Evolutionary conservation across 2,329 filamentous ascomycete species (phyloP).

Genomic region (Phaeosphaeriaceae sp.): DNA sequence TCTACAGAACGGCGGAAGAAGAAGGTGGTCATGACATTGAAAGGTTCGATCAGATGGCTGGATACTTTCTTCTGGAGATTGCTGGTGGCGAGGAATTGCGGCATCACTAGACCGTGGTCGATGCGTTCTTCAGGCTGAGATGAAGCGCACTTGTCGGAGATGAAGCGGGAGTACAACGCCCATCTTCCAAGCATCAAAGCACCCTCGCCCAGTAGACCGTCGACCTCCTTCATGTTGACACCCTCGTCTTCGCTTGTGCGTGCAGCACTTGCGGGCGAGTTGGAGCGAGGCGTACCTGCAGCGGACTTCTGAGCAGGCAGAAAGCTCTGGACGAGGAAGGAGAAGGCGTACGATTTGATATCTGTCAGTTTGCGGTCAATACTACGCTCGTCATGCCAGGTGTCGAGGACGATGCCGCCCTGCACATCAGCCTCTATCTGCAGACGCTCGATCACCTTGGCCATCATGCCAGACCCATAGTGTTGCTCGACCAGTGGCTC

Average conservation of each 20-base stretch:
- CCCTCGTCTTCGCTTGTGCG: conserved; percentile 84
- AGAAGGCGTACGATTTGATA: conserved; percentile 97
- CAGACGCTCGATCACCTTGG: conserved; percentile 87
- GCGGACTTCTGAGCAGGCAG: conserved; percentile 71
- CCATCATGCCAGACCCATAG: conserved; percentile 93
- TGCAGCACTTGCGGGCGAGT: conserved; percentile 72
- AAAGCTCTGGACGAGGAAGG: conserved; percentile 95
- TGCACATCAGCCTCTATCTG: conserved; percentile 96
- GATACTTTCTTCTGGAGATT: conserved; percentile 81
- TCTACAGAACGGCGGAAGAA: conserved; percentile 97
- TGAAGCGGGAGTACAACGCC: conserved; percentile 89
- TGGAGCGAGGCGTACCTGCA: conserved; percentile 70
- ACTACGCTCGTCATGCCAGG: conserved; percentile 88
- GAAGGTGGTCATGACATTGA: conserved; percentile 92
- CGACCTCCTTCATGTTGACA: conserved; percentile 96
- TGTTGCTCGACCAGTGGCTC: conserved; percentile 90
- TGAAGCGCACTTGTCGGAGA: conserved; percentile 79
- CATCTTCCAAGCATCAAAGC: conserved; percentile 91
- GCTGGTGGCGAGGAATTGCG: conserved; percentile 78
- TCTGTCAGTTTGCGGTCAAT: conserved; percentile 90
- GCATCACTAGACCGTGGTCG: conserved; percentile 67
- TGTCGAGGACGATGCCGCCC: conserved; percentile 93
- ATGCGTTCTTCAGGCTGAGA: conserved; percentile 59
- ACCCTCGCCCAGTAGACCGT: conserved; percentile 84
- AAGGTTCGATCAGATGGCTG: conserved; percentile 76